These are phyloP conservation scores for Pueraria montana DNA, from an alignment of 306 rosid genomes.

Conservation along the genomic window DNA sequence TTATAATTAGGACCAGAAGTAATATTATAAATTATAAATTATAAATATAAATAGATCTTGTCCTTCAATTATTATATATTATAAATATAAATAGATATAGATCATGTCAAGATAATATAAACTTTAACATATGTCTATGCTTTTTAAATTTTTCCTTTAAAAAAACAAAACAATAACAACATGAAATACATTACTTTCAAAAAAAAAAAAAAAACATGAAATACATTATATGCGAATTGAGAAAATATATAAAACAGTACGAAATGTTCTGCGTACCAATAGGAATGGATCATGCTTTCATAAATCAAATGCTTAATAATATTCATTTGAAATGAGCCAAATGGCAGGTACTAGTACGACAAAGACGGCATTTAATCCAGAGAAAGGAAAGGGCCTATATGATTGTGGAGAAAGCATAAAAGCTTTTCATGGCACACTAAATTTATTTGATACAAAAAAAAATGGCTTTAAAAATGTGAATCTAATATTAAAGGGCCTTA, in stretches of 20 bases:
- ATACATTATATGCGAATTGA: background rate
- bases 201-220: background rate
- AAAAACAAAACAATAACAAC: background rate
- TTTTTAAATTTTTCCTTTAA: background rate
- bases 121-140: background rate
- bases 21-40: no score
- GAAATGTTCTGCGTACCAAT: background rate
- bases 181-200: background rate
- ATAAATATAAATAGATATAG: background rate
- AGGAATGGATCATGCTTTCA: background rate
- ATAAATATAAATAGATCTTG: no score
- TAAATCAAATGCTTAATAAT: background rate
- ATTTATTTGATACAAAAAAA: background rate
- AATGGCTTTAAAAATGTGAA: no score
- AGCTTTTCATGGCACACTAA: slow-evolving; percentile 29
- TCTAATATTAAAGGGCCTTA: no score
- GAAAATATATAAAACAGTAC: no score
- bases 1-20: no score
- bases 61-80: background rate
- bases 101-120: background rate
- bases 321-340: background rate
- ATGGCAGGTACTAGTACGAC: slow-evolving; percentile 20
- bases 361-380: slow-evolving; percentile 28
- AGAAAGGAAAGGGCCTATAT: background rate
- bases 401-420: slow-evolving; percentile 37